Base-by-base conservation (phyloP, 202 grass and related monocot species). In the Musa balbisiana region DNA sequence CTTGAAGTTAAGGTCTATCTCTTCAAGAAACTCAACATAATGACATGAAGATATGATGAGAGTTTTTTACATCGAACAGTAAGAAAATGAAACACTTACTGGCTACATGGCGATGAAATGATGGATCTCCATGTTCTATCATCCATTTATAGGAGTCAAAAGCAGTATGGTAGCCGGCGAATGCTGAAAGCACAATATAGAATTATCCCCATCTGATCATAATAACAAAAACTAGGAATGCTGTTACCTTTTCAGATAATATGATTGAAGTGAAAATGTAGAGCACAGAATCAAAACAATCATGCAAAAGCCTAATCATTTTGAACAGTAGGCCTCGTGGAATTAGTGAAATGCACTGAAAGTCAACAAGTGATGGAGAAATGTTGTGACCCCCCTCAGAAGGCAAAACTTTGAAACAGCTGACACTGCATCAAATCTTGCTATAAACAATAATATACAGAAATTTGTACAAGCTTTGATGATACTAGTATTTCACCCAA, bases 101-200 rank as follows among this genome's bases (percentile, higher is more conserved):
- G 77, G 94, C 88, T 77, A 93, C 73, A 83, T 98, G 94, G 82
- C 87, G 94, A 83, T 81, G 86, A 80, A 93, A 98, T 60, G 81
- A 83, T 74, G 94, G 94, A 91, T 98, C 94, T 0, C 90, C 90
- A 84, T 89, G 83, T 52, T 85, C 87, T 82, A 81, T 83, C 90
- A 98, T 91, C 94, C 90, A 98, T 50, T 43, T 51, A 81, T 87
- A 93, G 10, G 83, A 87, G 73, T 93, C 90, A 51, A 89, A 81
- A 80, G 90, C 88, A 83, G 90, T 93, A 81, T 98, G 90, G 74
- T 98, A 98, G 59, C 90, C 94, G 68, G 83, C 55, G 85, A 98
- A 98, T 84, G 91, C 93, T 97, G 86, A 67, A 76, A 80, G 26
- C 74, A 76, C 49, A 89, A 52, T 80, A 62, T n/a, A 66, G 55